Evolutionary conservation across 2,329 filamentous ascomycete genomes (phyloP).

Genomic region (Cercospora zeina): DNA sequence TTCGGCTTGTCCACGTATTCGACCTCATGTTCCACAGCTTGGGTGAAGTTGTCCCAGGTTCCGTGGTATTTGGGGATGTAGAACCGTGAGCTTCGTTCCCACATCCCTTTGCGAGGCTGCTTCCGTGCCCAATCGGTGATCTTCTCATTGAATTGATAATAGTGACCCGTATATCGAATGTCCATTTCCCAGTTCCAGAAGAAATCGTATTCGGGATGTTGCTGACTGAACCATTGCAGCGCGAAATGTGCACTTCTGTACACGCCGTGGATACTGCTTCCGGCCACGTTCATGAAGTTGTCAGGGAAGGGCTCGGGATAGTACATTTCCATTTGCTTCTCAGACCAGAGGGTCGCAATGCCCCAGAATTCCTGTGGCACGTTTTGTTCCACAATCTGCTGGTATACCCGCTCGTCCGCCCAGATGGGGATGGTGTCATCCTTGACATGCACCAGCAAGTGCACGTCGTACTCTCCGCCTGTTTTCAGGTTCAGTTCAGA

Average conservation of each 20-base stretch:
- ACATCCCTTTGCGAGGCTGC: slow-evolving; percentile 70
- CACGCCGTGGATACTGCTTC: slow-evolving; percentile 75
- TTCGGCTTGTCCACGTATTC: slow-evolving; percentile 49
- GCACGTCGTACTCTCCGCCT: slow-evolving; percentile 82
- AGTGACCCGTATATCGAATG: slow-evolving; percentile 74
- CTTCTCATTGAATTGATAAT: slow-evolving; percentile 75
- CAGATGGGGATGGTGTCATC: slow-evolving; percentile 74
- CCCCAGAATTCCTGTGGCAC: slow-evolving; percentile 84
- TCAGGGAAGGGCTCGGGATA: slow-evolving; percentile 86
- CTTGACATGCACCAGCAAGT: slow-evolving; percentile 82
- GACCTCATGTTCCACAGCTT: slow-evolving; percentile 62
- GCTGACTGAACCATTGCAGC: slow-evolving; percentile 54
- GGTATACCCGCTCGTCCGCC: slow-evolving; percentile 70
- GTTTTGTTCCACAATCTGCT: slow-evolving; percentile 64
- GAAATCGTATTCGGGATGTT: slow-evolving; percentile 54
- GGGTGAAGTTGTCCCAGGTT: slow-evolving; percentile 66
- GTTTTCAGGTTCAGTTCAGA: slow-evolving; percentile 77
- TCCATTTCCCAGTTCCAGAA: slow-evolving; percentile 92
- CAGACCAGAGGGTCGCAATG: slow-evolving; percentile 89
- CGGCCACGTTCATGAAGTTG: slow-evolving; percentile 64
- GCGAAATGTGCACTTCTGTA: slow-evolving; percentile 66
- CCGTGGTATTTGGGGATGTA: slow-evolving; percentile 71
- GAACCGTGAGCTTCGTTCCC: slow-evolving; percentile 72
- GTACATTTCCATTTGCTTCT: slow-evolving; percentile 85
- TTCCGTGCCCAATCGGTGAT: slow-evolving; percentile 63